These are phyloP conservation scores for Endothia cerciana DNA, from an alignment of 2,329 filamentous ascomycete genomes.

Conservation along the genomic window DNA sequence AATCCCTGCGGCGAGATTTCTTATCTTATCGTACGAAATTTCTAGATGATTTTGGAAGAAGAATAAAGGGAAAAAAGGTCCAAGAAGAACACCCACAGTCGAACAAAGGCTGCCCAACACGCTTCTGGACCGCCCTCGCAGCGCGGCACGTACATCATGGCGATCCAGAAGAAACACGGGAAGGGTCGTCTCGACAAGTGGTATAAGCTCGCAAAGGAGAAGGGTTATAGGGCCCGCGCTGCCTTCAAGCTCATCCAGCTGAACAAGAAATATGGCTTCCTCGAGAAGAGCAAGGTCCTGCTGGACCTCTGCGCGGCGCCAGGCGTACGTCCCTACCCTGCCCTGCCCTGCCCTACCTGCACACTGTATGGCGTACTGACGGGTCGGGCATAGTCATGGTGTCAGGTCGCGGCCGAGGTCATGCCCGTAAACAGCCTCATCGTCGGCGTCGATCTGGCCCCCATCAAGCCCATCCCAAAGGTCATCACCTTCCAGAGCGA, in stretches of 20 bases:
- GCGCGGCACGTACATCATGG: conserved; percentile 61
- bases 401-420: conserved; percentile 91
- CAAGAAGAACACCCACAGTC: too few relatives aligned
- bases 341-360: neutral
- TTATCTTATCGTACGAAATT: conserved; percentile 15
- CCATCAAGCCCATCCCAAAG: conserved; percentile 93
- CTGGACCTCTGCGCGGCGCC: conserved; percentile 97
- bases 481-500: conserved; percentile 97
- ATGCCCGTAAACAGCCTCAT: conserved; percentile 93
- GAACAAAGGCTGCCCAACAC: conserved; percentile 14
- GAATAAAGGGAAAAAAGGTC: neutral
- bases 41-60: neutral
- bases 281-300: conserved; percentile 94
- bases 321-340: conserved; percentile 64
- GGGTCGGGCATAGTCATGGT: conserved; percentile 72
- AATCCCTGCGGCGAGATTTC: neutral
- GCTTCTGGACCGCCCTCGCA: neutral
- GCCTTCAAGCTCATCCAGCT: conserved; percentile 98
- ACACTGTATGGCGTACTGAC: conserved; percentile 13
- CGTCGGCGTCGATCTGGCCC: conserved; percentile 89
- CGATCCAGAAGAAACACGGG: conserved; percentile 97
- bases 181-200: conserved; percentile 99
- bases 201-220: conserved; percentile 98
- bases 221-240: conserved; percentile 92
- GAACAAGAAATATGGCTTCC: conserved; percentile 98